These are phyloP conservation scores for Backusella circina DNA, from an alignment of 192 early-diverging fungal species.

Conservation along the genomic window DNA sequence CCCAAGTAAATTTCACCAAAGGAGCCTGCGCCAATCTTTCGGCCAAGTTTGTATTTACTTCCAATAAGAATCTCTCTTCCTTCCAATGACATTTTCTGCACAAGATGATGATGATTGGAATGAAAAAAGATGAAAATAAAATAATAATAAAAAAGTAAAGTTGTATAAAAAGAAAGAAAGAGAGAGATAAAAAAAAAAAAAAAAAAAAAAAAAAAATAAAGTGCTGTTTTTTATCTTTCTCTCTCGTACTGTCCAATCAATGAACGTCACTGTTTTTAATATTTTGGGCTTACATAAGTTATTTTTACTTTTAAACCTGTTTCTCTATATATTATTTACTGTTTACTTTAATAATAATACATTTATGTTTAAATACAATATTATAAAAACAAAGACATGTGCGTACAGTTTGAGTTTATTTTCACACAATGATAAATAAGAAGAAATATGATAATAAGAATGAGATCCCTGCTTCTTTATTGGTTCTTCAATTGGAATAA, in stretches of 20 bases:
- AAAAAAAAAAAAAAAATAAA: not conserved
- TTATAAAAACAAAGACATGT: not conserved
- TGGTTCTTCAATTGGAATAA: not conserved
- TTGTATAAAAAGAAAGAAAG: not conserved
- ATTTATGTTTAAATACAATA: not conserved
- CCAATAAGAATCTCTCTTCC: slow-evolving; percentile 73
- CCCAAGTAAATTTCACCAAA: slow-evolving; percentile 98
- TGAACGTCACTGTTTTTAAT: not conserved
- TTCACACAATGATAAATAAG: not conserved
- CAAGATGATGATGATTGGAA: not conserved
- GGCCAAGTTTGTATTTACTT: slow-evolving; percentile 89
- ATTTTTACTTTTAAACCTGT: too few relatives aligned
- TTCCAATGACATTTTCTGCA: slow-evolving; percentile 17
- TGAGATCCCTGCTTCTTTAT: not conserved
- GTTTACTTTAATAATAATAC: too few relatives aligned
- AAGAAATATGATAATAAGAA: not conserved
- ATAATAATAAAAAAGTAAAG: not conserved
- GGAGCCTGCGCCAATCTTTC: slow-evolving; percentile 94
- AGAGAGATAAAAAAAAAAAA: not conserved
- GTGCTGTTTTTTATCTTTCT: not conserved
- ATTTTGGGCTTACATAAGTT: not conserved
- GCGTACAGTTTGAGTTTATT: not conserved
- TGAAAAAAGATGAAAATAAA: not conserved
- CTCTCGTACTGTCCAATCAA: not conserved
- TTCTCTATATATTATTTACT: too few relatives aligned